phyloP scores from a whole-genome alignment of 257 asterid genomes.

The Scutellaria minor region DNA sequence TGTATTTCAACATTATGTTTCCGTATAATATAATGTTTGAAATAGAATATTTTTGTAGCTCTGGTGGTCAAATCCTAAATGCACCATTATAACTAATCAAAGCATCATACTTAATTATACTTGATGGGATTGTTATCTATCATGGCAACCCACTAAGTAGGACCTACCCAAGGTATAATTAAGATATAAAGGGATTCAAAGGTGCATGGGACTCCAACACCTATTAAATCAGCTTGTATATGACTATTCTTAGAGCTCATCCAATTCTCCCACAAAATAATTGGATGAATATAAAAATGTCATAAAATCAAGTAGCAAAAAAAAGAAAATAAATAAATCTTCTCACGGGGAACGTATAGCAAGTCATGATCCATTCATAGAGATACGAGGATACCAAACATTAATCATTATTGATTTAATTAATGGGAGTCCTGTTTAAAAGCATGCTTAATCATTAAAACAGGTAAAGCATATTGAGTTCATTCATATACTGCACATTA shows the following conservation, averaged over 20 bases:
- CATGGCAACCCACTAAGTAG: slow-evolving; percentile 43
- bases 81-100: slow-evolving; percentile 23
- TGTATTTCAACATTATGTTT: too few species aligned
- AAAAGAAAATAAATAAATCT: slow-evolving; percentile 35
- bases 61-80: slow-evolving; percentile 16
- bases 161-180: slow-evolving; percentile 31
- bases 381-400: slow-evolving; percentile 19
- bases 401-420: background rate
- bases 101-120: slow-evolving; percentile 23
- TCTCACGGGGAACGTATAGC: slow-evolving; percentile 31
- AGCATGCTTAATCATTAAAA: slow-evolving; percentile 27
- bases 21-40: too few species aligned
- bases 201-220: slow-evolving; percentile 21
- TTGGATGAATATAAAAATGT: background rate
- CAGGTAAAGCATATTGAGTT: slow-evolving; percentile 28
- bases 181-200: slow-evolving; percentile 14
- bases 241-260: slow-evolving; percentile 32
- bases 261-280: slow-evolving; percentile 34
- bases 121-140: slow-evolving; percentile 23
- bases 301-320: slow-evolving; percentile 25
- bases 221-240: slow-evolving; percentile 14
- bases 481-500: slow-evolving; percentile 11
- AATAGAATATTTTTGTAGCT: too few species aligned
- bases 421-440: slow-evolving; percentile 17
- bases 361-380: slow-evolving; percentile 27